Percentiles rank a stretch among this genome's conserved stretches.
phyloP scores from a whole-genome alignment of 1,284 basidiomycete species.

The Trametes versicolor region DNA sequence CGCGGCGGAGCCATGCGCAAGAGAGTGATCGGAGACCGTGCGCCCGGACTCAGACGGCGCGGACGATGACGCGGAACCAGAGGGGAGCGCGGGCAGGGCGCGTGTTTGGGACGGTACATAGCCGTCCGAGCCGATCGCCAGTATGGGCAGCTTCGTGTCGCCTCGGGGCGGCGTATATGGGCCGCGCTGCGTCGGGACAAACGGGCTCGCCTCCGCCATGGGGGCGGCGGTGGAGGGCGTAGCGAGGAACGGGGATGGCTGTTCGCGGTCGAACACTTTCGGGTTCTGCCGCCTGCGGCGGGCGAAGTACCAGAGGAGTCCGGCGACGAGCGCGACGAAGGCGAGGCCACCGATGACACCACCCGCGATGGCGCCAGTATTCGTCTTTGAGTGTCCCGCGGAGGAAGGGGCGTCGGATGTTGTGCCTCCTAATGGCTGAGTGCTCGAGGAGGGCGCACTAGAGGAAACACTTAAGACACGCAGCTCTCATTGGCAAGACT shows the following conservation, averaged over 20 bases:
- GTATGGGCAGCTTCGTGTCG: background rate
- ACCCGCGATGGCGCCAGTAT: conserved; percentile 25
- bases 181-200: no score
- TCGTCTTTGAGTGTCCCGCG: conserved; percentile 3
- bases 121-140: background rate
- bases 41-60: background rate
- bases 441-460: background rate
- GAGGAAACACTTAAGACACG: background rate
- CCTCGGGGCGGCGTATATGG: background rate
- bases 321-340: conserved; percentile 25
- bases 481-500: background rate
- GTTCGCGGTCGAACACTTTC: background rate
- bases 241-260: conserved; percentile 10
- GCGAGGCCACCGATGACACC: conserved; percentile 22
- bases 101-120: no score
- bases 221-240: background rate
- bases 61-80: background rate
- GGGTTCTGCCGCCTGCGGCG: conserved; percentile 3
- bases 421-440: background rate
- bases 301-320: conserved; percentile 17
- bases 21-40: background rate
- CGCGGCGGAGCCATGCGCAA: background rate
- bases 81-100: no score
- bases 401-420: background rate
- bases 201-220: background rate